Evolutionary conservation across 805 yeast genomes (phyloP).

Genomic region (Wickerhamomyces queroliae): DNA sequence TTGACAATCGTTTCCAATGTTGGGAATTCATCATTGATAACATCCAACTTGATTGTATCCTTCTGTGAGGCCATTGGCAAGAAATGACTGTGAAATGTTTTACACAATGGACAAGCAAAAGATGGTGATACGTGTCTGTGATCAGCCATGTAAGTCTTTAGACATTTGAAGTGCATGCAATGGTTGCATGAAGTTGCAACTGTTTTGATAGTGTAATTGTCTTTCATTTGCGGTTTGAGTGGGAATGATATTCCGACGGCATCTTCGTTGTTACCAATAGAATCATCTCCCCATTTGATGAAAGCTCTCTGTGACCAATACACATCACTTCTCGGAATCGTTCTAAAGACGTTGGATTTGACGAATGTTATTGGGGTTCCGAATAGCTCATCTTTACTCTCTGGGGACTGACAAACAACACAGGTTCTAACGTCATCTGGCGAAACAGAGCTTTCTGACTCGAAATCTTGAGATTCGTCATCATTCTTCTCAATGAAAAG

Average conservation of each 20-base stretch:
- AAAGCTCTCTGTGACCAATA: slow-evolving; percentile 10
- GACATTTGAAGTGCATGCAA: slow-evolving; percentile 83
- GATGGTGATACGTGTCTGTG: slow-evolving; percentile 52
- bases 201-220: slow-evolving; percentile 5
- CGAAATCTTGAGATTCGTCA: slow-evolving; percentile 36
- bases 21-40: neutral
- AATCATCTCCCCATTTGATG: slow-evolving; percentile 17
- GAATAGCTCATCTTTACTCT: slow-evolving; percentile 38
- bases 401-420: slow-evolving; percentile 55
- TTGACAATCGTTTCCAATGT: neutral
- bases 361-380: slow-evolving; percentile 53
- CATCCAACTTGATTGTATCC: slow-evolving; percentile 25
- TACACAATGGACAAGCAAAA: slow-evolving; percentile 92
- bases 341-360: slow-evolving; percentile 24
- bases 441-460: slow-evolving; percentile 8
- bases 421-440: slow-evolving; percentile 34
- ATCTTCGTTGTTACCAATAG: slow-evolving; percentile 16
- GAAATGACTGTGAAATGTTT: slow-evolving; percentile 72
- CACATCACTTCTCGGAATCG: slow-evolving; percentile 12
- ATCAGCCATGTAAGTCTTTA: slow-evolving; percentile 59
- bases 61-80: slow-evolving; percentile 56
- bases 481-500: slow-evolving; percentile 57
- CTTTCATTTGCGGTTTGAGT: slow-evolving; percentile 6
- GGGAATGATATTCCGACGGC: slow-evolving; percentile 24
- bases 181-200: slow-evolving; percentile 76